Evolutionary conservation across 805 yeast genomes (phyloP).

Genomic region (Ogataea zsoltii): DNA sequence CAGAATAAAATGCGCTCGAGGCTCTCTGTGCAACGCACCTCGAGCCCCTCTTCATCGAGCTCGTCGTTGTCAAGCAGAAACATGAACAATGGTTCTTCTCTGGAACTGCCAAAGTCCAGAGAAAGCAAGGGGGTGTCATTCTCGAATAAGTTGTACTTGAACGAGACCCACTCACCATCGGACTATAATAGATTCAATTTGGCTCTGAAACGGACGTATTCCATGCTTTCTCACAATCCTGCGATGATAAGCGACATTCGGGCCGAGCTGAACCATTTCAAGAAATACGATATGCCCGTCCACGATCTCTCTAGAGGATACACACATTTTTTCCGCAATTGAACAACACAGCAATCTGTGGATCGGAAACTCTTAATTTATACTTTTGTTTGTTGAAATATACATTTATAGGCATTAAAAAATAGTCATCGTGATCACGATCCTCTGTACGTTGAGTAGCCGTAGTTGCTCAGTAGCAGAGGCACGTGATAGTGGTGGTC

Average conservation of each 20-base stretch:
- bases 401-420: conserved; percentile 3
- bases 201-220: conserved; percentile 48
- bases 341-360: conserved; percentile 5
- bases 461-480: conserved; percentile 75
- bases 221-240: conserved; percentile 47
- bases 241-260: conserved; percentile 55
- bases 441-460: conserved; percentile 91
- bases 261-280: conserved; percentile 63
- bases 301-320: conserved; percentile 59
- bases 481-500: conserved; percentile 91
- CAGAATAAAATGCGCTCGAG: not conserved
- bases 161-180: conserved; percentile 53
- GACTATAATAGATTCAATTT: conserved; percentile 56
- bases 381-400: not conserved
- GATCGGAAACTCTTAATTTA: not conserved
- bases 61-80: conserved; percentile 2
- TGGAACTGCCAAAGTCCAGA: not conserved
- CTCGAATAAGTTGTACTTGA: conserved; percentile 47
- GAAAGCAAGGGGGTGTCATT: conserved; percentile 32
- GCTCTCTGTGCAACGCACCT: not conserved
- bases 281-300: conserved; percentile 63
- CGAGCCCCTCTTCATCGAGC: conserved; percentile 2
- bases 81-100: not conserved
- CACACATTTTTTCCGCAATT: conserved; percentile 64
- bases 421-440: no score